Evolutionary conservation across 495 filamentous ascomycete species (phyloP), one percentile per base, ranked within the genome.

Genomic region (Penicillium nucicola): DNA sequence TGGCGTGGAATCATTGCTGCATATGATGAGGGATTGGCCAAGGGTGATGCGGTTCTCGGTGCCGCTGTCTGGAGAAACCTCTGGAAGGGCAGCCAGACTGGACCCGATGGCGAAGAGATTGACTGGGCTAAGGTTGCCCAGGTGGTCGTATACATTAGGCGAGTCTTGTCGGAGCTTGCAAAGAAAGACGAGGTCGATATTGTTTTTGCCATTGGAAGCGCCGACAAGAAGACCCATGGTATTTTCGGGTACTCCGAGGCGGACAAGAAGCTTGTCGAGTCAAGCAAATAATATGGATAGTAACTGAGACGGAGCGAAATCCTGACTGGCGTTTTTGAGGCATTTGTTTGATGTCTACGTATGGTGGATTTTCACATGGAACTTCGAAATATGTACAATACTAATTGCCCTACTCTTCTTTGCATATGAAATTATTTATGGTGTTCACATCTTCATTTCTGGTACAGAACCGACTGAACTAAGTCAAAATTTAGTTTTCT

Each of bases 31-130:
- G 92, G 89, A 0, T 55, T 97, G 19, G 75, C 84, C 11, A 88
- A 84, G 62, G 88, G 88, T 1, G 92, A 97, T 64, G 86, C 91
- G 34, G 86, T 92, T 48, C 75, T 96, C 12, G 92, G 90, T 5
- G 77, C 86, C 23, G 93, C 95, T 11, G 77, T 97, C 25, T 98
- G 93, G 93, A 81, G 92, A 56, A 98, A 98, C 67, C 56, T 97
- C 34, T 96, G 88, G 72, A 88, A 90, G 71, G 89, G 81, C 11
- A 74, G 73, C 23, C 52, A 64, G 18, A 65, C 57, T 12, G 68
- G 56, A 3, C 60, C 70, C 3, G 67, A 72, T 55, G 69, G 67
- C 1, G 44, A 65, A 40, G 84, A 90, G 33, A 74, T 90, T 18
- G 88, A 97, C 66, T 71, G 85, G 64, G 74, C 78, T 39, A 72